Percentiles rank a stretch among this genome's conserved stretches.
Evolutionary conservation across 208 protist genomes (phyloP).

Genomic region (Trypanosomatidae sp.): DNA sequence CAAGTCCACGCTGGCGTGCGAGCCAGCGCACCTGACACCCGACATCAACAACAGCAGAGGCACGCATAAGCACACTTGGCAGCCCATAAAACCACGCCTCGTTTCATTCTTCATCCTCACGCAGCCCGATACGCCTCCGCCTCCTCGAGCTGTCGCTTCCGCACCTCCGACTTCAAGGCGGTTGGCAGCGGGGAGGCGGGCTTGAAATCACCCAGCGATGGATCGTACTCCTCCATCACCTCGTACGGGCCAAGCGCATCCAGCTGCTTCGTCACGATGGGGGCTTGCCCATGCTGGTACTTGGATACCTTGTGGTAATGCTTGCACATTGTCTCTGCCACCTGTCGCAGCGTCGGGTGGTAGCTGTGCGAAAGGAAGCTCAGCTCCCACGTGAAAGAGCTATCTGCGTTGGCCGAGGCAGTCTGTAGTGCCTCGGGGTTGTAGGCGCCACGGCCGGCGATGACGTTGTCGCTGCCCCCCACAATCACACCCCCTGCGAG

Average conservation of each 20-base stretch:
- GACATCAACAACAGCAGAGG: neutral
- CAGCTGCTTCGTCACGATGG: constrained; percentile 85
- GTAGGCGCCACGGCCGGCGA: constrained; percentile 83
- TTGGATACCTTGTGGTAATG: constrained; percentile 87
- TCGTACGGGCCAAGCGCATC: constrained; percentile 88
- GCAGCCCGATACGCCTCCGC: constrained; percentile 1
- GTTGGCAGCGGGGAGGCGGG: constrained; percentile 64
- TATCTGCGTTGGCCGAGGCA: constrained; percentile 78
- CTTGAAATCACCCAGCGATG: constrained; percentile 74
- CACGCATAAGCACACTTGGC: neutral
- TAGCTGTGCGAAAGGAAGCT: constrained; percentile 72
- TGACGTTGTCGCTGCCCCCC: constrained; percentile 88
- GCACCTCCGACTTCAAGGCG: constrained; percentile 34
- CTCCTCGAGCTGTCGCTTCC: constrained; percentile 29
- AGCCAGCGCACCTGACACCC: neutral
- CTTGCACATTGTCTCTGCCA: constrained; percentile 77
- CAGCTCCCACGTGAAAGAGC: constrained; percentile 90
- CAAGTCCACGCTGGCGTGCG: neutral
- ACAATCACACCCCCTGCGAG: constrained; percentile 78
- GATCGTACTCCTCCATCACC: constrained; percentile 90
- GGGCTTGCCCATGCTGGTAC: constrained; percentile 81
- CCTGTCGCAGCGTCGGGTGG: constrained; percentile 84
- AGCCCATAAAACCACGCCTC: neutral
- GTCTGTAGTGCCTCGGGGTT: constrained; percentile 87
- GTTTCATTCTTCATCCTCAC: neutral